Percentiles rank a stretch among this genome's conserved stretches.
Evolutionary conservation across 2,329 filamentous ascomycete genomes (phyloP).

Genomic region (Xenosphaeropsis pyriputrescens): DNA sequence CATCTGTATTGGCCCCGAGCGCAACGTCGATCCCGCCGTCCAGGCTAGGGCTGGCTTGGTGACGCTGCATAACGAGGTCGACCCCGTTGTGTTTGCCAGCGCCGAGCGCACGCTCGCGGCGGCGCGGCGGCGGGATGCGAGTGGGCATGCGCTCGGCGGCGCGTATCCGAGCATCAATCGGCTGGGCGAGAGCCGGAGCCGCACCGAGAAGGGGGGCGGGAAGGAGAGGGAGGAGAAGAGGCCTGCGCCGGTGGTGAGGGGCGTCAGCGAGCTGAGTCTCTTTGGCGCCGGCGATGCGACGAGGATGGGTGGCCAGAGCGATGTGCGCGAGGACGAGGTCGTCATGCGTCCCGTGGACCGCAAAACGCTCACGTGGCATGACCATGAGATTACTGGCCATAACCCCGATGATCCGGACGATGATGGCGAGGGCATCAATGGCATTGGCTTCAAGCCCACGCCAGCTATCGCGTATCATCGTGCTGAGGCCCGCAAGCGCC

Average conservation of each 20-base stretch:
- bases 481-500: conserved; percentile 39
- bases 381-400: conserved; percentile 53
- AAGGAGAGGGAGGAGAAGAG: neutral
- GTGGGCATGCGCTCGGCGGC: conserved; percentile 4
- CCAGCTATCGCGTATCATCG: conserved; percentile 43
- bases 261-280: neutral
- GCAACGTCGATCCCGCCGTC: conserved; percentile 5
- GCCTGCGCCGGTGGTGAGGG: neutral
- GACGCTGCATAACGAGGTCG: conserved; percentile 9
- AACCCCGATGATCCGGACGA: conserved; percentile 50
- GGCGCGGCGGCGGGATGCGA: neutral
- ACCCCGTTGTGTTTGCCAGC: conserved; percentile 13
- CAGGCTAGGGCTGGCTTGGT: conserved; percentile 5
- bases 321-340: no score
- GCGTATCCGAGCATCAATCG: conserved; percentile 16
- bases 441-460: conserved; percentile 51
- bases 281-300: conserved; percentile 1
- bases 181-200: neutral
- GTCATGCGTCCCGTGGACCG: conserved; percentile 15
- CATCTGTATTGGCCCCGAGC: conserved; percentile 5
- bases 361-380: conserved; percentile 50
- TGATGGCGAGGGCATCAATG: conserved; percentile 52
- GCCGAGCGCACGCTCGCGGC: neutral
- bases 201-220: no score
- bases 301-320: conserved; percentile 1